A percentile compares a stretch with the other conserved stretches of the same genome.
Conservation (phyloP, 2,329 filamentous ascomycete species). For the Colletotrichum chrysophilum region DNA sequence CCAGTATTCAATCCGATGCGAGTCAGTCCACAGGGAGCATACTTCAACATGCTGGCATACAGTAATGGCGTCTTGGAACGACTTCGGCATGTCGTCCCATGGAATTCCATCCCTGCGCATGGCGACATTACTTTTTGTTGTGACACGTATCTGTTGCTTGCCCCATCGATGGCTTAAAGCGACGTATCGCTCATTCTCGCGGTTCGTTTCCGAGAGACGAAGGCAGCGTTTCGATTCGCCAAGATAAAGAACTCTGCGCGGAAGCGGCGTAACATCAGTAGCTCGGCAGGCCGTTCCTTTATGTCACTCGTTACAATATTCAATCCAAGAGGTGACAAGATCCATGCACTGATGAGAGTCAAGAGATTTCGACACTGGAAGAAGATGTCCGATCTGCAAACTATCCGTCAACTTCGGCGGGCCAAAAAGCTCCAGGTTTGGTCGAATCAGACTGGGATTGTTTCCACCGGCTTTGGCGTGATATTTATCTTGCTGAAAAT, state of each 20-base stretch:
- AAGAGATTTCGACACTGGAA: neutral
- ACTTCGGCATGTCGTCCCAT: neutral
- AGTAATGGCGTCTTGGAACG: constrained; percentile 24
- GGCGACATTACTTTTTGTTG: neutral
- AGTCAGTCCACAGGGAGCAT: constrained; percentile 28
- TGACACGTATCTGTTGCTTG: neutral
- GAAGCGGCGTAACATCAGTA: neutral
- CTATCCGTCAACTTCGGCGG: neutral
- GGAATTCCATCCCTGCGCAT: neutral
- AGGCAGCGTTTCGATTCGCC: neutral
- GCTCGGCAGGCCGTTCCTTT: neutral
- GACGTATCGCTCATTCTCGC: neutral
- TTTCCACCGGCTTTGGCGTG: neutral
- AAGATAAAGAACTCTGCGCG: neutral
- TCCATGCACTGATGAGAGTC: neutral
- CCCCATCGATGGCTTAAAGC: constrained; percentile 27
- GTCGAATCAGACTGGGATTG: neutral
- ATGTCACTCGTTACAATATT: neutral
- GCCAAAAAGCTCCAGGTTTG: neutral
- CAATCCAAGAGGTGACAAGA: neutral
- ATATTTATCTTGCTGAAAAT: neutral
- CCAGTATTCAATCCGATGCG: neutral
- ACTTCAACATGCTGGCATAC: constrained; percentile 17
- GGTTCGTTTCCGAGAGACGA: neutral
- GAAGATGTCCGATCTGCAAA: neutral